Percentiles rank a stretch among this genome's conserved stretches.
Conservation (phyloP, 768 basidiomycete genomes). For the Boletus patriciae region DNA sequence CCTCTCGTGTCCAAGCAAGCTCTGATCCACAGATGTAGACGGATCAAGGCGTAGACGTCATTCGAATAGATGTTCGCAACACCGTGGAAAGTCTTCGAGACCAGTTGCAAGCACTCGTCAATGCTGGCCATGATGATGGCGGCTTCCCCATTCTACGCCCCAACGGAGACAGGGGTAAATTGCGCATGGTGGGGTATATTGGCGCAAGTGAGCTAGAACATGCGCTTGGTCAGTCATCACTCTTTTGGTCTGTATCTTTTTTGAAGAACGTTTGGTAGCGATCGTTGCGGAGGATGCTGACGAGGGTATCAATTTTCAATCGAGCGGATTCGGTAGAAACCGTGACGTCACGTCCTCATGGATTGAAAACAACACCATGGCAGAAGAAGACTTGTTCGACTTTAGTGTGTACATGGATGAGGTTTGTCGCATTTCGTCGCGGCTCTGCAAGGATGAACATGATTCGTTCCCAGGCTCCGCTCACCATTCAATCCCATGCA, state of each 20-base stretch:
- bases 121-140: conserved; percentile 65
- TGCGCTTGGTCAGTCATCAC: conserved; percentile 64
- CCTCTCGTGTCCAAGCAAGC: not conserved
- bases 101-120: conserved; percentile 59
- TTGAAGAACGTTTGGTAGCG: conserved; percentile 41
- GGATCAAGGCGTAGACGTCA: conserved; percentile 63
- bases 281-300: conserved; percentile 75
- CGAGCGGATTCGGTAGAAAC: conserved; percentile 41
- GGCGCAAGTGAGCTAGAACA: conserved; percentile 93
- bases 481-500: conserved; percentile 79
- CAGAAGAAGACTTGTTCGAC: conserved; percentile 60
- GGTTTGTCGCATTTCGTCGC: conserved; percentile 39
- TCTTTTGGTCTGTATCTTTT: not conserved
- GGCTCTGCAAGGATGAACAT: not conserved
- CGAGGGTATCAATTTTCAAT: conserved; percentile 64
- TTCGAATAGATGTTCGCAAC: conserved; percentile 70
- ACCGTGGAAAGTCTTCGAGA: conserved; percentile 76
- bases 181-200: conserved; percentile 85
- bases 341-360: conserved; percentile 55
- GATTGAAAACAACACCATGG: conserved; percentile 35
- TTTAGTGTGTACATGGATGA: conserved; percentile 91
- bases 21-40: conserved; percentile 44
- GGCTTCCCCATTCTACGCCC: conserved; percentile 84
- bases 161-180: conserved; percentile 42
- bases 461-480: conserved; percentile 62